Evolutionary conservation across 2,329 filamentous ascomycete genomes (phyloP).

Genomic region (Cyphellophora attinorum): DNA sequence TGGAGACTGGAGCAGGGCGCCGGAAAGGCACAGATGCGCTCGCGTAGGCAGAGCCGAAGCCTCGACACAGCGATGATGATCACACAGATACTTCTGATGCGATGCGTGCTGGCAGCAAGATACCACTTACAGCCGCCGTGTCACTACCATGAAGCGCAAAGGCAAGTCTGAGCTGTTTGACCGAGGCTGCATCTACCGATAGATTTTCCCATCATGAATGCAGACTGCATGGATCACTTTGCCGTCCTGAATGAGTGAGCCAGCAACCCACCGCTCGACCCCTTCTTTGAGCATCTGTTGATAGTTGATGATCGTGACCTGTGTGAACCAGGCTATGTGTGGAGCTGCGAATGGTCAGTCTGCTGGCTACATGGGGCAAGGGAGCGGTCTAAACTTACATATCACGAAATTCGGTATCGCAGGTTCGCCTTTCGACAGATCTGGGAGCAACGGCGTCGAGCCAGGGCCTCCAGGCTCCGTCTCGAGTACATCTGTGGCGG

Average conservation of each 20-base stretch:
- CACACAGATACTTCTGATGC: slow-evolving; percentile 66
- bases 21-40: slow-evolving; percentile 58
- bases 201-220: slow-evolving; percentile 13
- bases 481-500: slow-evolving; percentile 42
- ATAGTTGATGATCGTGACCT: slow-evolving; percentile 38
- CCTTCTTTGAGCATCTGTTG: slow-evolving; percentile 35
- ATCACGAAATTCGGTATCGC: slow-evolving; percentile 40
- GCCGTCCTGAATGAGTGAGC: slow-evolving; percentile 10
- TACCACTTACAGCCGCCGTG: slow-evolving; percentile 11
- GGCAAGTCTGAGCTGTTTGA: slow-evolving; percentile 21
- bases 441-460: slow-evolving; percentile 32
- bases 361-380: not conserved
- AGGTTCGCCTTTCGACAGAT: slow-evolving; percentile 24
- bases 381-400: slow-evolving; percentile 8
- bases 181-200: slow-evolving; percentile 1
- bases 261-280: slow-evolving; percentile 28
- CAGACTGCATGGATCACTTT: slow-evolving; percentile 10
- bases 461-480: slow-evolving; percentile 37
- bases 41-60: not conserved
- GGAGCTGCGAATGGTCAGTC: slow-evolving; percentile 24
- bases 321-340: slow-evolving; percentile 45
- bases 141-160: slow-evolving; percentile 19
- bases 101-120: slow-evolving; percentile 18
- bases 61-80: slow-evolving; percentile 17
- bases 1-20: slow-evolving; percentile 48